phyloP scores from a whole-genome alignment of 805 yeast species.

The Metschnikowia sp. region DNA sequence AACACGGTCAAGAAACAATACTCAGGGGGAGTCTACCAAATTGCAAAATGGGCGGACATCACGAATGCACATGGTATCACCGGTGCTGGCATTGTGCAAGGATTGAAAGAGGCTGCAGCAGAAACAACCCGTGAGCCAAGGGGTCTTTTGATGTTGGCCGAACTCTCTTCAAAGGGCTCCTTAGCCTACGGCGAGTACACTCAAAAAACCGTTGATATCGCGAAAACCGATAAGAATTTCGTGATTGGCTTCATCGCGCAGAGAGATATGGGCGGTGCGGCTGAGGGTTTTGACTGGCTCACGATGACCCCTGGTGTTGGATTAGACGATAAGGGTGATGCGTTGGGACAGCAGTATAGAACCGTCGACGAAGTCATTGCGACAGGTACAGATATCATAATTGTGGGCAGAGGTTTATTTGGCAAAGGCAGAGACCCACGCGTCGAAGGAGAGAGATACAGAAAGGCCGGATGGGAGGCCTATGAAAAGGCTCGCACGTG shows the following conservation, averaged over 20 bases:
- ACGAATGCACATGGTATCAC: conserved; percentile 98
- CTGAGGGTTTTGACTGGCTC: conserved; percentile 90
- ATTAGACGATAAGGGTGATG: conserved; percentile 93
- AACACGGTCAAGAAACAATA: conserved; percentile 95
- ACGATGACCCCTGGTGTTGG: conserved; percentile 99
- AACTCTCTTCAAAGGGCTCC: conserved; percentile 89
- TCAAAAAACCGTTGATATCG: conserved; percentile 76
- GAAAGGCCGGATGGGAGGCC: conserved; percentile 94
- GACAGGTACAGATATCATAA: conserved; percentile 90
- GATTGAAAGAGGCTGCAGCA: conserved; percentile 77
- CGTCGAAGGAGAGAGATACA: conserved; percentile 83
- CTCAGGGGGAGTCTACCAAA: conserved; percentile 82
- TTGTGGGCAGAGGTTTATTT: conserved; percentile 97
- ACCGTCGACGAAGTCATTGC: conserved; percentile 80
- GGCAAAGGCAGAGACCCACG: conserved; percentile 92
- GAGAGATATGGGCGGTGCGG: conserved; percentile 75
- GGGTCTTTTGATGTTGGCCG: conserved; percentile 93
- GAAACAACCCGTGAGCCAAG: conserved; percentile 73
- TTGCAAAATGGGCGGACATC: conserved; percentile 93
- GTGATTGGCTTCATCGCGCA: conserved; percentile 97
- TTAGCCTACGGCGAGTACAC: conserved; percentile 93
- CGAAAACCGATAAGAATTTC: conserved; percentile 80
- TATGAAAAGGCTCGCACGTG: conserved; percentile 42
- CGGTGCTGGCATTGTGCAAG: conserved; percentile 89
- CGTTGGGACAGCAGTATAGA: conserved; percentile 94